These are phyloP conservation scores for Themeda triandra DNA, from an alignment of 176 grass and related monocot species.

Conservation along the genomic window DNA sequence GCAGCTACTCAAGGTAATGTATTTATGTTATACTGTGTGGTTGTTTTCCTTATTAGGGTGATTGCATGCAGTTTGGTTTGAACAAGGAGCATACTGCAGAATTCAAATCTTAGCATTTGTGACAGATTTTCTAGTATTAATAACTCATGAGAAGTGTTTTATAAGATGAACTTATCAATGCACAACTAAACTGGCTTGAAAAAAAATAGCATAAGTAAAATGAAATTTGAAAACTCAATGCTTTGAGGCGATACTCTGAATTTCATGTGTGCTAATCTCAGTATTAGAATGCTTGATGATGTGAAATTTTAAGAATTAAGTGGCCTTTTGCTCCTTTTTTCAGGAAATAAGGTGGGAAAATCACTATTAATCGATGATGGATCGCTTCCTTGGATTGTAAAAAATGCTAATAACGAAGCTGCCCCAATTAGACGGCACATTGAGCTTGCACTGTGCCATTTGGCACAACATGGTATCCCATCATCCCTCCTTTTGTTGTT, in stretches of 20 bases:
- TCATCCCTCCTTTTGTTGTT: not conserved
- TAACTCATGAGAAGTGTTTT: not conserved
- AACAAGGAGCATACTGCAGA: not conserved
- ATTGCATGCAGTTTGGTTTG: not conserved
- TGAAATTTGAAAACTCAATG: not conserved
- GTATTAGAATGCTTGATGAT: not conserved
- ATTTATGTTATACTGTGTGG: not conserved
- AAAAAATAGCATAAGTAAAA: not conserved
- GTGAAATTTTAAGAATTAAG: not conserved
- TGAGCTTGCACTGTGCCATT: constrained; percentile 92
- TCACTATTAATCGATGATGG: constrained; percentile 93
- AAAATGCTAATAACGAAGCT: constrained; percentile 98
- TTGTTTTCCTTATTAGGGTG: not conserved
- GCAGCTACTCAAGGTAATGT: constrained; percentile 89
- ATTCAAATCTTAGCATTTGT: not conserved
- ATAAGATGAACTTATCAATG: not conserved
- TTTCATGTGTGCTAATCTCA: not conserved
- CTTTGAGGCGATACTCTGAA: not conserved
- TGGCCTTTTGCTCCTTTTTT: not conserved
- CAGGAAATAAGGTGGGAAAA: constrained; percentile 82
- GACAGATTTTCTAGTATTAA: not conserved
- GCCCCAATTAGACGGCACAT: constrained; percentile 94
- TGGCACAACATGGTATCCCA: constrained; percentile 86
- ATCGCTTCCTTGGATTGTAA: constrained; percentile 92
- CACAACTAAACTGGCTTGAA: not conserved